Conservation (phyloP, 345 rosid genomes). For the Rhodomyrtus tomentosa region DNA sequence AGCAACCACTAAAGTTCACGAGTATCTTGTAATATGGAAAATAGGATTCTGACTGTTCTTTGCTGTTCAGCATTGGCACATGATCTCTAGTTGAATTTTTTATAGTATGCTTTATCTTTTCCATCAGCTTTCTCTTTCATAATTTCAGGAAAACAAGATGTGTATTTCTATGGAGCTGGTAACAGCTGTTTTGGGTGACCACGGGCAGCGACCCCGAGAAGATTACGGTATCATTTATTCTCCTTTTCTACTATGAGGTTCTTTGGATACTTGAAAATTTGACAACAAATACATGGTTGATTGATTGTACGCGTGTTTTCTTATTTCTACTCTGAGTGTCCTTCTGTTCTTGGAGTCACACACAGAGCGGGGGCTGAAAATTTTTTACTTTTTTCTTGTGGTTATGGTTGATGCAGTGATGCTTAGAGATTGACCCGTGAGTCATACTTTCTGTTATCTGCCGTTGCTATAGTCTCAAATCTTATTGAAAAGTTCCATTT, state of each 20-base stretch:
- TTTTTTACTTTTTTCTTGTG: background rate
- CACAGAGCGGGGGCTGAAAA: background rate
- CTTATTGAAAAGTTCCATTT: background rate
- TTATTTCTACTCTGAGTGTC: background rate
- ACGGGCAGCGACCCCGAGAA: slow-evolving; percentile 85
- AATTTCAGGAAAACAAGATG: slow-evolving; percentile 54
- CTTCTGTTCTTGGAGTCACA: background rate
- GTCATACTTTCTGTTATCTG: background rate
- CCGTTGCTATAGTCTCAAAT: background rate
- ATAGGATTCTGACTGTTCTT: background rate
- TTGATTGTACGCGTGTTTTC: background rate
- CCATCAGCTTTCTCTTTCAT: background rate
- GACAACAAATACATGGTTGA: background rate
- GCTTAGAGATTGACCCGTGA: background rate
- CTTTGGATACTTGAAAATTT: background rate
- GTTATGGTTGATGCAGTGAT: background rate
- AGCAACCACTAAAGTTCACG: background rate
- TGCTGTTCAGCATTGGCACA: background rate
- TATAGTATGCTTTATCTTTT: background rate
- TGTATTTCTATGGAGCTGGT: slow-evolving; percentile 98
- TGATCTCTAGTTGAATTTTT: background rate
- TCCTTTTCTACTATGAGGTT: background rate
- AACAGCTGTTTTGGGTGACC: slow-evolving; percentile 98
- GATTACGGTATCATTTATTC: slow-evolving; percentile 51
- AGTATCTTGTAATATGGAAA: background rate